Evolutionary conservation across 495 filamentous ascomycete species (phyloP), one percentile per base, ranked within the genome.

Genomic region (Aspergillus sclerotiicarbonarius): DNA sequence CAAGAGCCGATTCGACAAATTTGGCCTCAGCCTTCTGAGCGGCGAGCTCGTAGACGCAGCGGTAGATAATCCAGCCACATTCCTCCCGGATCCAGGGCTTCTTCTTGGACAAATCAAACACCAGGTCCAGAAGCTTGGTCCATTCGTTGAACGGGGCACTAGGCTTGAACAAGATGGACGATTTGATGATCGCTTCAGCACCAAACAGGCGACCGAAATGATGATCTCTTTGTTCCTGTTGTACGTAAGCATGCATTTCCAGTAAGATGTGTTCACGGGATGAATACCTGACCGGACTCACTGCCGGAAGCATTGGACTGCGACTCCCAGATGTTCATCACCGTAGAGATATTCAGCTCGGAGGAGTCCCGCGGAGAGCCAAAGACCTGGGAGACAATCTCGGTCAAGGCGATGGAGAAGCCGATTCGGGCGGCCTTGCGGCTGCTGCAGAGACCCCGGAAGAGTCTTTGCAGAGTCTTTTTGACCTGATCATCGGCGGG

Each of bases 1-100:
- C 74, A 55, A 96, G 74, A 0, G 89, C 82, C 20, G 73, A 71
- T 58, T 87, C 80, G 15, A 84, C 81, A 32, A 80, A 82, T 43
- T 76, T 71, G 30, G 51, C 49, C 20, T 74, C 69, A 16, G 71
- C 62, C n/a, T 75, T 59, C 37, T 72, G 66, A 1, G 74, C 55
- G 2, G 70, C 65, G 25, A 82, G 63, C n/a, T 73, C 75, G 31
- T 75, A 71, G 20, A 84, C 54, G 54, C 71, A 73, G 30, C 79
- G 71, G 54, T 78, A 81, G 6, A 88, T 54, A 32, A 94, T 80
- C 81, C 84, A 90, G 12, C 89, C 90, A 62, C 90, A 94, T 66
- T 93, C 88, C 67, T 94, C 87, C 56, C 89, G 83, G 54, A 98
- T 80, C 95, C 94, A 97, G 8, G 87, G 82, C 71, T 96, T 94